Conservation (phyloP, 495 filamentous ascomycete genomes). For the Trichodelitschia bisporula region DNA sequence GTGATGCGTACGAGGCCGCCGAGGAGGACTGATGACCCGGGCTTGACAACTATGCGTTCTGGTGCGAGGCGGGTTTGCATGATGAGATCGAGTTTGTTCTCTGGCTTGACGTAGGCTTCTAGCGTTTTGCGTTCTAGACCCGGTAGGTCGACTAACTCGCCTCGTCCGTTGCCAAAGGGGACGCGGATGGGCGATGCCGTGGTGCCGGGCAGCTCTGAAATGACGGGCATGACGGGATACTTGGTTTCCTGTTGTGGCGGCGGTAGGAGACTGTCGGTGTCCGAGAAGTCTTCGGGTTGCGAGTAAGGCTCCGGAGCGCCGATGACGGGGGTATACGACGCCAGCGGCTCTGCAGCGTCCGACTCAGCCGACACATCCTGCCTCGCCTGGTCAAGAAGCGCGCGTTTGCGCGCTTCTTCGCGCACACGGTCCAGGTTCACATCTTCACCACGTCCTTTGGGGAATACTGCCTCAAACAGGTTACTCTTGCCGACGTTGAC, state of each 20-base stretch:
- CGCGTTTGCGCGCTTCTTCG: conserved; percentile 6
- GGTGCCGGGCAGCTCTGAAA: conserved; percentile 73
- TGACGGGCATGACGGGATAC: conserved; percentile 57
- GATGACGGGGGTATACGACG: neutral
- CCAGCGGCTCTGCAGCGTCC: neutral
- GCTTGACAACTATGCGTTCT: conserved; percentile 42
- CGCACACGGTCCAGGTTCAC: conserved; percentile 10
- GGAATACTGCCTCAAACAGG: conserved; percentile 64
- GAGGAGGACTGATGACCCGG: conserved; percentile 61
- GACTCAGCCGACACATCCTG: conserved; percentile 4
- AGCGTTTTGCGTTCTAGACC: conserved; percentile 55
- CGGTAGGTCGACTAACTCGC: conserved; percentile 87
- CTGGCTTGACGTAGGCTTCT: conserved; percentile 35
- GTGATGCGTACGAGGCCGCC: conserved; percentile 73
- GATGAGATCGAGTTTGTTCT: conserved; percentile 37
- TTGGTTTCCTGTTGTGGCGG: conserved; percentile 43
- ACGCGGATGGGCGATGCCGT: conserved; percentile 85
- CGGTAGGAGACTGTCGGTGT: conserved; percentile 32
- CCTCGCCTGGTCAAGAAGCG: conserved; percentile 5
- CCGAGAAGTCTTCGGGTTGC: too few species aligned
- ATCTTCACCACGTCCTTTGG: conserved; percentile 41
- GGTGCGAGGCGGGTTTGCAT: conserved; percentile 51
- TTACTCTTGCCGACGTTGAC: conserved; percentile 92
- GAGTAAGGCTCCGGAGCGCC: too few species aligned
- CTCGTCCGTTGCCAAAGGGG: conserved; percentile 58